These are phyloP conservation scores for Effrenium voratum DNA, from an alignment of 73 alveolate genomes.

Conservation along the genomic window DNA sequence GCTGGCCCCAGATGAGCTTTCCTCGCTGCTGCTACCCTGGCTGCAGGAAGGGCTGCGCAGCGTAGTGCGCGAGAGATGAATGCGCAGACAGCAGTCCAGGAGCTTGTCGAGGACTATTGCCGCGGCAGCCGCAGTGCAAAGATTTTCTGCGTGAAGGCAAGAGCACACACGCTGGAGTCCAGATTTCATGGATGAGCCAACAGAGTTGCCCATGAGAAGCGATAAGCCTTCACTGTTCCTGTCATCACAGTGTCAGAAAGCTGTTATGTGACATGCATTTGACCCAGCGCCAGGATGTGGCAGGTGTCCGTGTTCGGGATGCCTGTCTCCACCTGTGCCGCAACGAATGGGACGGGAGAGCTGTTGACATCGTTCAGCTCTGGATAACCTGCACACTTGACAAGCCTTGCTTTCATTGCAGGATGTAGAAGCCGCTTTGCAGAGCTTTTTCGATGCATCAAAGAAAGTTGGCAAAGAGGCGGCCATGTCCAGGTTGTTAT, in stretches of 20 bases:
- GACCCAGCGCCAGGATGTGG: not conserved
- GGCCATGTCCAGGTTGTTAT: not conserved
- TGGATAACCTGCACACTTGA: no score
- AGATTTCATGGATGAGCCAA: not conserved
- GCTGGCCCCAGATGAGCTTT: constrained; percentile 64
- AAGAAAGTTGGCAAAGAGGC: not conserved
- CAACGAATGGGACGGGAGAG: constrained; percentile 56
- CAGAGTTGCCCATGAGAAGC: not conserved
- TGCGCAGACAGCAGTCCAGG: no score
- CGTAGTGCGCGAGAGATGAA: no score
- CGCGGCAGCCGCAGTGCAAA: constrained; percentile 91
- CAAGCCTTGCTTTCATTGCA: not conserved
- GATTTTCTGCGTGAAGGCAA: constrained; percentile 80
- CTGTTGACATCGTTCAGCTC: no score
- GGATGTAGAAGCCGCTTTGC: constrained; percentile 78
- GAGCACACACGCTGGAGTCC: not conserved
- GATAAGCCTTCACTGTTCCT: not conserved
- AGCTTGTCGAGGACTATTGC: constrained; percentile 69
- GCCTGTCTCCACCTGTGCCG: constrained; percentile 75
- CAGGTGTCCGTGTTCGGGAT: constrained; percentile 36
- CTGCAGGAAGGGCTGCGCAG: constrained; percentile 64
- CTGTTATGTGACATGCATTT: not conserved
- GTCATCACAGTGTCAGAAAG: not conserved
- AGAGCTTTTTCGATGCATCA: constrained; percentile 31
- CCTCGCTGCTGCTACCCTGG: constrained; percentile 73